Percentiles rank a stretch among this genome's conserved stretches.
phyloP scores from a whole-genome alignment of 305 asterid species.

The Coffea humblotiana region DNA sequence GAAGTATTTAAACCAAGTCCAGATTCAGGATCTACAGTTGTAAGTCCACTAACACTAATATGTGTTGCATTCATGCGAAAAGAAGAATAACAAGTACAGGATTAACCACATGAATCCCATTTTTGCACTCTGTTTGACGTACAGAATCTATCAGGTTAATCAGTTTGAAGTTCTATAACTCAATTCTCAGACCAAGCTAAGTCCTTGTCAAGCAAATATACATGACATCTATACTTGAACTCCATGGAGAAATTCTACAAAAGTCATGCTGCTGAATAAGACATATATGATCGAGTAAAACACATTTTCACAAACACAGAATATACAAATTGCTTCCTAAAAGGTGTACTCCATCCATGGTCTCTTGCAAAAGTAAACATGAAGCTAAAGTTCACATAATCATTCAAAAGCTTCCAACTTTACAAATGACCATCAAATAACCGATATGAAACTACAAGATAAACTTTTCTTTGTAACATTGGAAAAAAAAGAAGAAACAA shows the following conservation, averaged over 20 bases:
- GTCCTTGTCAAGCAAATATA: neutral
- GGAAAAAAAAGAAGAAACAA: neutral
- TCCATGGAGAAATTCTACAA: neutral
- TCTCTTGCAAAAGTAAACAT: neutral
- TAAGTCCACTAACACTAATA: neutral
- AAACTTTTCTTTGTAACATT: neutral
- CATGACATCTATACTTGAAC: neutral
- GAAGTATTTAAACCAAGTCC: neutral
- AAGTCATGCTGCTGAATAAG: neutral
- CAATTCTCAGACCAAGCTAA: neutral
- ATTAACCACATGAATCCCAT: neutral
- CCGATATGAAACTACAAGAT: neutral
- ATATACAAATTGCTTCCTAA: neutral
- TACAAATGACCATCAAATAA: neutral
- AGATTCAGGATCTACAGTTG: neutral
- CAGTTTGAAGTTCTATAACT: neutral
- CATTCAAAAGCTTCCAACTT: constrained; percentile 6
- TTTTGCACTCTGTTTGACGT: neutral
- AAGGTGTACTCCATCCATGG: neutral
- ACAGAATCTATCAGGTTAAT: neutral
- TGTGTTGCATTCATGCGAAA: neutral
- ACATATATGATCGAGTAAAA: neutral
- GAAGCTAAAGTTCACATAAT: neutral
- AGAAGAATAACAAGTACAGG: too few species aligned
- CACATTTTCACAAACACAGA: neutral